Conservation (phyloP, 805 yeast genomes). For the Phaffomyces thermotolerans region DNA sequence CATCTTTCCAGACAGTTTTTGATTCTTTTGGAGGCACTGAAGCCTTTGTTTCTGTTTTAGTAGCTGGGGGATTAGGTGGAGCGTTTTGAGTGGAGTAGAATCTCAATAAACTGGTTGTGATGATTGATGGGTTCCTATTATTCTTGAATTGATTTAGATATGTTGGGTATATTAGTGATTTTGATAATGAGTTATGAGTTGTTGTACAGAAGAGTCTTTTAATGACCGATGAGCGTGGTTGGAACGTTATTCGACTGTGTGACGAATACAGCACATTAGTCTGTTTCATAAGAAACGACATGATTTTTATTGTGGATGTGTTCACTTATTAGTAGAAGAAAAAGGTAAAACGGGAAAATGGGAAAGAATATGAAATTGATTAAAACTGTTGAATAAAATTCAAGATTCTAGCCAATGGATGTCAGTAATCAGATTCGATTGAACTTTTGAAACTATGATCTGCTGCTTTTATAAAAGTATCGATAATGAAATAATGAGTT, state of each 20-base stretch:
- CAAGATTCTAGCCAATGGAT: too few species aligned
- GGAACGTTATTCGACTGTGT: background rate
- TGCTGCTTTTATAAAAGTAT: too few species aligned
- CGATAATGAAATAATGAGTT: too few species aligned
- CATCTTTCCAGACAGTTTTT: slow-evolving; percentile 16
- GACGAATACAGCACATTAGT: background rate
- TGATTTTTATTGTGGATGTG: background rate
- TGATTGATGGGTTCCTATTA: background rate
- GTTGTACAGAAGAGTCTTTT: background rate
- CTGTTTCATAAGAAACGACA: slow-evolving; percentile 4
- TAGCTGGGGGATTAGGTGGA: background rate
- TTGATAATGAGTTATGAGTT: too few species aligned
- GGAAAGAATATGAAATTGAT: too few species aligned
- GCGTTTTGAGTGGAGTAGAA: background rate
- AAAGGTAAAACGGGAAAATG: too few species aligned
- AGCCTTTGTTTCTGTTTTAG: background rate
- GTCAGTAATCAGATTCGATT: too few species aligned
- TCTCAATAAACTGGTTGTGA: background rate
- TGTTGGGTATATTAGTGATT: too few species aligned
- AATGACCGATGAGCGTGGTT: background rate
- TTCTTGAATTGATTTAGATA: background rate
- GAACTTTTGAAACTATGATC: too few species aligned
- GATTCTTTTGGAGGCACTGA: background rate
- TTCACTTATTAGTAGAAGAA: too few species aligned
- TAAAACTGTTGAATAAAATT: too few species aligned